A percentile compares a stretch with the other conserved stretches of the same genome.
These are phyloP conservation scores for Sphagnum magellanicum DNA, from an alignment of 228 moss, liverwort and hornwort genomes.

Conservation along the genomic window DNA sequence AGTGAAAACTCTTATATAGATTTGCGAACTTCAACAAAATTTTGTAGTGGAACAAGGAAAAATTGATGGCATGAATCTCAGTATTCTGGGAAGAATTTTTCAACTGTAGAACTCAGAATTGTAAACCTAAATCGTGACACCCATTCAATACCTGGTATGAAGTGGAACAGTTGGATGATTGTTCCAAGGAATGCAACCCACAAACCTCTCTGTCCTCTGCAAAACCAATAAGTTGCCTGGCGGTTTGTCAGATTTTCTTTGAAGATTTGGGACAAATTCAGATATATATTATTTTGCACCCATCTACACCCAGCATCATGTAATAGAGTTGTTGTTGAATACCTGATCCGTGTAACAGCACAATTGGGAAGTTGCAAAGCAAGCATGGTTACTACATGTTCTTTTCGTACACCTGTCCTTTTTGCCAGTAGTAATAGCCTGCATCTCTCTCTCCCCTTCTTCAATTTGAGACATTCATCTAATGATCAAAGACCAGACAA, in stretches of 20 bases:
- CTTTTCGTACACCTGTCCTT: constrained; percentile 16
- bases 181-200: constrained; percentile 33
- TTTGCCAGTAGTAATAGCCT: constrained; percentile 28
- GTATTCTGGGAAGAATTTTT: background rate
- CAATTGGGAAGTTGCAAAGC: constrained; percentile 26
- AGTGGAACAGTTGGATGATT: constrained; percentile 22
- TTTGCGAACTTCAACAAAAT: background rate
- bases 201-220: constrained; percentile 35
- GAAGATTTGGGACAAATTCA: background rate
- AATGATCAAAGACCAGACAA: background rate
- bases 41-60: background rate
- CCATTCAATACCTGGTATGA: constrained; percentile 23
- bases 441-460: background rate
- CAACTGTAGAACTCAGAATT: no score
- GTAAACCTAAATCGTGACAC: no score
- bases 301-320: background rate
- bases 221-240: background rate
- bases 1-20: no score
- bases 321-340: background rate
- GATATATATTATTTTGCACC: background rate
- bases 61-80: background rate
- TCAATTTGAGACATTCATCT: background rate
- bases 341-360: constrained; percentile 26
- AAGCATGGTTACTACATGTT: constrained; percentile 25
- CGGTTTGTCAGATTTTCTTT: background rate